phyloP scores from a whole-genome alignment of 768 basidiomycete genomes.

The Dendrothele bispora region DNA sequence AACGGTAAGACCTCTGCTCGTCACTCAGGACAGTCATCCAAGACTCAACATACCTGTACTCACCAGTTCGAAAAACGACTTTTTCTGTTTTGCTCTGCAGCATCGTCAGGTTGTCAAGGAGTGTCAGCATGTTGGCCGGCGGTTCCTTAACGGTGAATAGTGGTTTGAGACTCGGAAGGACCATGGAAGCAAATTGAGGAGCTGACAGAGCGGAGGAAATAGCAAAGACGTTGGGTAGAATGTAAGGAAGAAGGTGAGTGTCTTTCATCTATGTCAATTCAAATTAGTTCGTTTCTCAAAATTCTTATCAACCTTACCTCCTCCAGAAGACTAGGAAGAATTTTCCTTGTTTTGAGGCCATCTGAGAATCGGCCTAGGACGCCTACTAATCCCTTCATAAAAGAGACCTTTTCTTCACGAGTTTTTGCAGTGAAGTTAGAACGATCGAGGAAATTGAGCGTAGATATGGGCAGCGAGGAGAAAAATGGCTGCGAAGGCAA shows the following conservation, averaged over 20 bases:
- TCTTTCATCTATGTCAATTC: conserved; percentile 79
- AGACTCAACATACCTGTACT: conserved; percentile 22
- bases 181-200: conserved; percentile 75
- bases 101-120: conserved; percentile 86
- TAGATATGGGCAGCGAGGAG: conserved; percentile 93
- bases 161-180: conserved; percentile 87
- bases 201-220: conserved; percentile 80
- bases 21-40: neutral
- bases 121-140: conserved; percentile 93
- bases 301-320: conserved; percentile 53
- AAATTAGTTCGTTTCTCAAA: neutral
- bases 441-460: conserved; percentile 93
- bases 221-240: conserved; percentile 92
- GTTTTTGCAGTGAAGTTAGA: conserved; percentile 94
- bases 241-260: conserved; percentile 86
- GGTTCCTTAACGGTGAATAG: conserved; percentile 91
- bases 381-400: conserved; percentile 84
- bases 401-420: conserved; percentile 93
- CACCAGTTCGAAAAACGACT: conserved; percentile 83
- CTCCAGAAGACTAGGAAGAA: conserved; percentile 89
- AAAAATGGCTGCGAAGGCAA: conserved; percentile 90
- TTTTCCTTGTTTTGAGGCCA: conserved; percentile 82
- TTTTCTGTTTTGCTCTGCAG: conserved; percentile 91
- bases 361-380: conserved; percentile 88
- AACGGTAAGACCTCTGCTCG: conserved; percentile 89